phyloP scores from a whole-genome alignment of 2,329 filamentous ascomycete species.

The Cytospora schulzeri region DNA sequence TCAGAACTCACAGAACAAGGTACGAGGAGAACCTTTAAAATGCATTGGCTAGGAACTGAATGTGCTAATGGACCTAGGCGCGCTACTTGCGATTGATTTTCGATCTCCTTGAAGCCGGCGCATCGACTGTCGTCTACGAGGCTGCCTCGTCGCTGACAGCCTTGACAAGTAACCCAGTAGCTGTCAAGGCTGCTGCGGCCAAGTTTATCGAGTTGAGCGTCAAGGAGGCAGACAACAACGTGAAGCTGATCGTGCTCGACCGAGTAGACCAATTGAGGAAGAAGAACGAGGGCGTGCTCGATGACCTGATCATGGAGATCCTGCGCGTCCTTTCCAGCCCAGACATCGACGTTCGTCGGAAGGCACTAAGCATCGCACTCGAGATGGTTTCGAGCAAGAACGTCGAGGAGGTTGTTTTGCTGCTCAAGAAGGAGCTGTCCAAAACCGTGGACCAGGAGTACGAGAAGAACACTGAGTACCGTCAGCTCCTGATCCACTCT shows the following conservation, averaged over 20 bases:
- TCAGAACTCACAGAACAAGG: constrained; percentile 92
- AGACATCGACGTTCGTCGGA: constrained; percentile 92
- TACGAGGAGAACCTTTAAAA: constrained; percentile 40
- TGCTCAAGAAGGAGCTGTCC: constrained; percentile 94
- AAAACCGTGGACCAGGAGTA: constrained; percentile 99
- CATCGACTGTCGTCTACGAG: constrained; percentile 96
- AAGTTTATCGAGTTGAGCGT: constrained; percentile 98
- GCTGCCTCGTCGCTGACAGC: constrained; percentile 93
- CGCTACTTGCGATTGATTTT: constrained; percentile 94
- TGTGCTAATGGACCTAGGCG: constrained; percentile 56
- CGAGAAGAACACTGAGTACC: constrained; percentile 96
- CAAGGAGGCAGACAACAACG: constrained; percentile 98
- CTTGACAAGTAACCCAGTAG: constrained; percentile 93
- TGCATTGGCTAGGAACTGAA: constrained; percentile 1
- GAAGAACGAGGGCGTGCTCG: constrained; percentile 87
- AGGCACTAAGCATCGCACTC: constrained; percentile 85
- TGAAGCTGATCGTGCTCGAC: constrained; percentile 96
- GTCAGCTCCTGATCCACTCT: constrained; percentile 91
- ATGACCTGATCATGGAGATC: constrained; percentile 96
- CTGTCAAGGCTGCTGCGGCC: constrained; percentile 91
- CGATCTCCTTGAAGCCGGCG: constrained; percentile 88
- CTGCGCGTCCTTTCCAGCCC: constrained; percentile 91
- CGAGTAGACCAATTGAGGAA: constrained; percentile 85
- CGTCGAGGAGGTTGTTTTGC: constrained; percentile 92
- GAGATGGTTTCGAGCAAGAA: constrained; percentile 99